phyloP scores from a whole-genome alignment of 768 basidiomycete species.

The Hortiboletus campestris region DNA sequence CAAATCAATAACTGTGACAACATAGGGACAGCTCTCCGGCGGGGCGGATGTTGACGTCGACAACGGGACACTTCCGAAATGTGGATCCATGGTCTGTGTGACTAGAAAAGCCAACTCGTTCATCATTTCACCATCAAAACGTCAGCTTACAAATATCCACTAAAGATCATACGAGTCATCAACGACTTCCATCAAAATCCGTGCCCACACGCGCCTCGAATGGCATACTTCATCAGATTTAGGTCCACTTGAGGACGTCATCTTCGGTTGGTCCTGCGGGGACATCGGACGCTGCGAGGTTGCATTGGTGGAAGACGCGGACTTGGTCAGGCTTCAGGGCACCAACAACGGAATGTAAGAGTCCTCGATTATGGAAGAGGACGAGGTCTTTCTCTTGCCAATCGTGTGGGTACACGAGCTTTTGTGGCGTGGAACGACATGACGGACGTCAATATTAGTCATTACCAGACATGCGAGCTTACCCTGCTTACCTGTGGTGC shows the following conservation, averaged over 20 bases:
- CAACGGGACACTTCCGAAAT: too few species aligned
- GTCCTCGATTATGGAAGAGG: conserved; percentile 70
- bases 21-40: too few species aligned
- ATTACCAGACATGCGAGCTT: background rate
- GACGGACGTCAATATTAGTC: background rate
- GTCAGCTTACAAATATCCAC: too few species aligned
- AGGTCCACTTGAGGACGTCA: conserved; percentile 44
- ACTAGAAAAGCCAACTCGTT: too few species aligned
- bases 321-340: conserved; percentile 50
- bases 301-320: conserved; percentile 53
- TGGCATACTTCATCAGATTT: background rate
- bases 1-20: too few species aligned
- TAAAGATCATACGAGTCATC: too few species aligned
- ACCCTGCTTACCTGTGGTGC: conserved; percentile 53
- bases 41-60: too few species aligned
- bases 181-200: too few species aligned
- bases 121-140: too few species aligned
- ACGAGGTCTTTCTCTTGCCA: conserved; percentile 69
- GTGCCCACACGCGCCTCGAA: too few species aligned
- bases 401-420: conserved; percentile 83
- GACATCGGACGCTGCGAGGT: conserved; percentile 50
- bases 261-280: conserved; percentile 47
- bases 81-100: too few species aligned
- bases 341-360: conserved; percentile 66
- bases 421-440: background rate